Evolutionary conservation across 768 basidiomycete genomes (phyloP).

Genomic region (Amanita phalloides): DNA sequence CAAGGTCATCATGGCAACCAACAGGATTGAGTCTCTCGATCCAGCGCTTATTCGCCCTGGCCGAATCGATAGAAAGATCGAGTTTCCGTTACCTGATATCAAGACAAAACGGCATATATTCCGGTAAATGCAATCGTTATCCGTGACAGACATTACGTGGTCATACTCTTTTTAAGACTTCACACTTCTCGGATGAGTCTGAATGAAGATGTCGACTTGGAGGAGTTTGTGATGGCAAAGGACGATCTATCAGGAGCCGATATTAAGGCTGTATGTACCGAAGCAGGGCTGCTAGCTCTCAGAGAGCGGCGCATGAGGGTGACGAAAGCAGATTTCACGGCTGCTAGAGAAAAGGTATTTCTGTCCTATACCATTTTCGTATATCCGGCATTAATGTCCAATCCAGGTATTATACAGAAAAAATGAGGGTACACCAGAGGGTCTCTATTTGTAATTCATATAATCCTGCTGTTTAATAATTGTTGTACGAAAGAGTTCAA

Average conservation of each 20-base stretch:
- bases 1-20: conserved; percentile 99
- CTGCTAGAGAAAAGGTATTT: conserved; percentile 86
- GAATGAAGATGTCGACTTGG: conserved; percentile 79
- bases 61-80: conserved; percentile 97
- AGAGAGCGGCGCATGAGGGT: conserved; percentile 94
- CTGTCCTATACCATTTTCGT: background rate
- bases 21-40: conserved; percentile 93
- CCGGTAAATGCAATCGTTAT: conserved; percentile 36
- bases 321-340: conserved; percentile 80
- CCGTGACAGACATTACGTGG: background rate
- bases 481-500: background rate
- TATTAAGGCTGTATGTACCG: conserved; percentile 98
- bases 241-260: conserved; percentile 96
- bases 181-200: conserved; percentile 96
- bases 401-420: conserved; percentile 81
- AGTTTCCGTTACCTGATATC: conserved; percentile 93
- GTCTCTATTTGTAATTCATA: conserved; percentile 59
- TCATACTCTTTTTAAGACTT: conserved; percentile 32
- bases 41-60: conserved; percentile 97
- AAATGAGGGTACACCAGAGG: conserved; percentile 93
- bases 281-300: conserved; percentile 92
- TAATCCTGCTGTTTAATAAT: conserved; percentile 9
- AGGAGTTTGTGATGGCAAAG: conserved; percentile 92
- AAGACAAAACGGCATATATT: conserved; percentile 99
- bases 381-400: conserved; percentile 4